Base-by-base conservation (phyloP, 75 land plant species). In the Cunninghamia lanceolata region DNA sequence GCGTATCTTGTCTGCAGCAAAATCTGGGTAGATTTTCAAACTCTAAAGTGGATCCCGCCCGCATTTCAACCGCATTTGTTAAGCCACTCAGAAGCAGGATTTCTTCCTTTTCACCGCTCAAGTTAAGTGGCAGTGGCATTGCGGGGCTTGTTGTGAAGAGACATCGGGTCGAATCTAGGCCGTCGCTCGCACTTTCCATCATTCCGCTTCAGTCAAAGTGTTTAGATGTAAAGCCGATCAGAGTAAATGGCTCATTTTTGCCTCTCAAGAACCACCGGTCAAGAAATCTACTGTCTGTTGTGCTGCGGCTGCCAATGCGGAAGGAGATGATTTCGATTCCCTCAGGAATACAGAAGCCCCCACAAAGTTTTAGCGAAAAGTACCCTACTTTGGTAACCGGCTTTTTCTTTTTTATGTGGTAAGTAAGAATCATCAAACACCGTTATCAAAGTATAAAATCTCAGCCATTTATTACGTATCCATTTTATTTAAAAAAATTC, bases 331-430 rank as follows among this genome's bases (percentile, higher is more conserved):
- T 79, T 7, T 38, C n/a, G 14, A 43, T 79, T 46, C n/a, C 46
- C 11, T 42, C 45, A 8, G 82, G 82, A 30, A 9, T 43, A 86
- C 87, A 54, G 85, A 88, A 74, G 87, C 76, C 56, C 47, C 59
- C 82, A 45, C 81, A 34, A 15, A 92, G 95, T 32, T 93, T 96
- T 42, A 50, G 88, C 4, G 89, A 87, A 28, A 97, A 93, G 88
- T 91, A 95, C 86, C 96, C 96, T 9, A 87, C 91, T 14, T 85
- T 97, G 9, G 93, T 97, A 14, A 97, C 99, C 74, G 99, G 99
- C 1, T 96, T 92, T 87, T 97, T 97, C 93, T 97, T 97, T 89
- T 97, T 97, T 91, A 89, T 93, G 93, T 97, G 99, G 98, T 97
- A 91, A 63, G 92, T 56, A 46, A 53, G 25, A 34, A 38, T 66